Base-by-base conservation (phyloP, 106 monocot species). In the Vanilla planifolia region DNA sequence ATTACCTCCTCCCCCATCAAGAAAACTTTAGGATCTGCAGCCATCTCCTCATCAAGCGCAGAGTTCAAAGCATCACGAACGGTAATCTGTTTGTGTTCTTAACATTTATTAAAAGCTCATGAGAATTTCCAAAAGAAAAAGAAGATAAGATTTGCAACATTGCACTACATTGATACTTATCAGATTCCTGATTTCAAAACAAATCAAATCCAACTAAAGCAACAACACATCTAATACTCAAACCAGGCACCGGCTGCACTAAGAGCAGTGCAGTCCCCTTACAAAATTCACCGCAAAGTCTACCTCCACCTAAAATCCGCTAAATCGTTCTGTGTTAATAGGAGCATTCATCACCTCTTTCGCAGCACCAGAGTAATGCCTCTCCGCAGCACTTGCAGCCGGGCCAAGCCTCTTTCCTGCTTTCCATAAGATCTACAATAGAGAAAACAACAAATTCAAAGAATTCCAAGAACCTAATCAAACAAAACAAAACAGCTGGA, bases 1-100 rank as follows among this genome's bases (percentile, higher is more conserved):
- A 43, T 65, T 84, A 91, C 90, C 92, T 92, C 92, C 78, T 92
- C 98, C 46, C 92, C 91, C 92, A 99, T 99, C 67, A 99, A 60
- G 55, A 99, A 62, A 37, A 99, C 82, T 75, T 77, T 92, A 55
- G 88, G 81, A 67, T 99, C 88, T 2, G 98, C 98, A 60, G 98
- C 85, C 98, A 99, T 88, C 61, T 99, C 98, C 67, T 99, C 98
- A 67, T 99, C 98, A 39, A 99, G 64, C 61, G 92, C 92, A 61
- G 92, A 85, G 67, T 99, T 99, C 60, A 99, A 41, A 58, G 98
- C 98, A 17, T 99, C 98, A 65, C 98, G 79, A 27, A 99, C 92
- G 14, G 65, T 88, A 72, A 99, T 92, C 98, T 91, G 34, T 28
- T 11, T 2, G 14, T 29, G 42, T 21, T 55, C 17, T 25, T 16